Evolutionary conservation across 2,329 filamentous ascomycete species (phyloP), one percentile per base, ranked within the genome.

Genomic region (Claviceps paspali): DNA sequence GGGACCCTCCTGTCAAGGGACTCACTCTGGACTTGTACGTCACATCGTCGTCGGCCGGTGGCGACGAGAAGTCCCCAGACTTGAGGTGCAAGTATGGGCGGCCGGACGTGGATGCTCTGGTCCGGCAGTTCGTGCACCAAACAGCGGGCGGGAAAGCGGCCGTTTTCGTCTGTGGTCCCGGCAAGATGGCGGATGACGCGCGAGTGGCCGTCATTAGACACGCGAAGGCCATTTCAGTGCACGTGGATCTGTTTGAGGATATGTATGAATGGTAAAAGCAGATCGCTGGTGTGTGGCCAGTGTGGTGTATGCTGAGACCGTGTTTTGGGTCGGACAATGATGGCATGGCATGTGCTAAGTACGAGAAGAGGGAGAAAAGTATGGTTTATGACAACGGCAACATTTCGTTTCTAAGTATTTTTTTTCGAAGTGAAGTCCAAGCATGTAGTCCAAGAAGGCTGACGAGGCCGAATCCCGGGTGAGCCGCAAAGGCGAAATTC

Each of bases 121-220:
- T 31, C 6, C 29, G 5, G 29, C 18, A 31, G 18, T 31, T 31
- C 14, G 18, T 22, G 18, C 29, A 22, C 11, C 29, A 31, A 45
- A 33, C 39, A 1, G 43, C 44, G 6, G 44, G 43, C 7, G 41
- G 41, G 11, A 45, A 43, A 6, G 40, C 54, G 3, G 57, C 57
- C 1, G 53, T 61, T 2, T 50, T 60, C 24, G 52, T 54, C 12
- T 61, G 58, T 39, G 57, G 57, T 2, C 57, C 58, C 21, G 51
- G 48, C 6, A 45, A 45, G 15, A 57, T 61, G 55, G 56, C 54
- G 1, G 56, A 61, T 39, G 51, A 59, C 12, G 49, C 54, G 26
- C 43, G 57, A 28, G 41, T 39, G 35, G 51, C 52, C 2, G 53
- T 59, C 21, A 12, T 34, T 7, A n/a, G 29, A 31, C 12, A 19